These are phyloP conservation scores for Ogataea degrootiae DNA, from an alignment of 805 yeast genomes.

Conservation along the genomic window DNA sequence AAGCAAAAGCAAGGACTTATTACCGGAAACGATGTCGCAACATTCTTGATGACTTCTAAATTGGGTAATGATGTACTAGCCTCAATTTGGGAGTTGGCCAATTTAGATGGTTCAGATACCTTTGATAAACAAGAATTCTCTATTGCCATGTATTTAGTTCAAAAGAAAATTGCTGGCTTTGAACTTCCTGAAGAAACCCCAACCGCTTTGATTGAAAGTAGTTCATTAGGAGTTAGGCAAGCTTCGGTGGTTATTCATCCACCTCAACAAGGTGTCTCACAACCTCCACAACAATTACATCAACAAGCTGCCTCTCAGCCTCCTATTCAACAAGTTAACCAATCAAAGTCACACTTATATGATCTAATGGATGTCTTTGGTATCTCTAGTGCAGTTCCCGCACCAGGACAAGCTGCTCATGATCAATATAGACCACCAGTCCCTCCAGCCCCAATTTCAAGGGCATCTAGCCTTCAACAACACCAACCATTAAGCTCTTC, in stretches of 20 bases:
- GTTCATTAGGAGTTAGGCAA: conserved; percentile 3
- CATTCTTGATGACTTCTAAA: conserved; percentile 82
- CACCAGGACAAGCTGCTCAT: conserved; percentile 19
- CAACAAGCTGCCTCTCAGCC: conserved; percentile 16
- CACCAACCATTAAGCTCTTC: conserved; percentile 14
- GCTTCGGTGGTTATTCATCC: too few relatives aligned
- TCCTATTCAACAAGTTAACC: conserved; percentile 9
- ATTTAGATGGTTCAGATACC: conserved; percentile 77
- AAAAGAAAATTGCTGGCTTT: conserved; percentile 71
- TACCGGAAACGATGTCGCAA: conserved; percentile 78
- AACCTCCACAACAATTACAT: background rate
- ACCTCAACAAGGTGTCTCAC: conserved; percentile 1
- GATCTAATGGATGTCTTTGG: conserved; percentile 62
- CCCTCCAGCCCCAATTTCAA: conserved; percentile 31
- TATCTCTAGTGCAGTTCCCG: conserved; percentile 32
- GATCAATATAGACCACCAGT: conserved; percentile 22
- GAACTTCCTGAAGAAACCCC: conserved; percentile 79
- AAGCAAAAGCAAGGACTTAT: conserved; percentile 56
- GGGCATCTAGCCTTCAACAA: conserved; percentile 14
- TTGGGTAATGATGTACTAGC: conserved; percentile 83
- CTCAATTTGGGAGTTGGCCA: conserved; percentile 90
- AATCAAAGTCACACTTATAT: conserved; percentile 42
- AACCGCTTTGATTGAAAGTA: conserved; percentile 40
- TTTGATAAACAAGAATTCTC: conserved; percentile 82
- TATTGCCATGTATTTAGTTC: conserved; percentile 90